Base-by-base conservation (phyloP, 208 protist genomes). In the Trypanosoma melophagium region DNA sequence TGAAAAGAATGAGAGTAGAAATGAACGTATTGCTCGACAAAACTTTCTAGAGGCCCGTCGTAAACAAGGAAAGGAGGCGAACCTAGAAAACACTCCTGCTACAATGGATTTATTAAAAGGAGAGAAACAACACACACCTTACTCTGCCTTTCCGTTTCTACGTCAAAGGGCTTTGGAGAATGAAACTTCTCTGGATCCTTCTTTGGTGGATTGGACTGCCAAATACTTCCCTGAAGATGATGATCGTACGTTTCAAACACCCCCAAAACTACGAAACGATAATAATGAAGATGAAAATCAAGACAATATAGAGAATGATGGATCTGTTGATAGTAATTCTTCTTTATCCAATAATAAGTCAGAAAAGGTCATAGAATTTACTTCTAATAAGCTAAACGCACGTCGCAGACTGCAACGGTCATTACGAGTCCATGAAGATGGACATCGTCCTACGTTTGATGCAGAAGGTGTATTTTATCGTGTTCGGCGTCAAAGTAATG, bases 151-250 rank as follows among this genome's bases (percentile, higher is more conserved):
- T 71, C 91, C 91, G 2, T 96, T 96, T 76, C 65, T 96, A 25
- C 83, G 91, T 12, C 81, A 87, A 56, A 81, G 91, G 7, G 91
- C 88, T 3, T 55, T 94, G 38, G 86, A 94, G 64, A 70, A 86
- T 38, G 82, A 84, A 51, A 24, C 71, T 14, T 80, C 88, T 19
- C 74, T 96, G 10, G 91, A 96, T 60, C 85, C 91, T 0, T 96
- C 91, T 13, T 74, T 96, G 21, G 86, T 96, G 24, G 87, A 96
- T 60, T 96, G 91, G 88, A 92, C 91, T n/a, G 87, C 86, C 41
- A 93, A 94, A 76, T 93, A 92, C 71, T 96, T 87, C 59, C 86
- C 91, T 7, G 86, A 92, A 17, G 91, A 96, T 72, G 78, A 83
- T 19, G 58, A 77, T 17, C 49, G 60, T 50, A 94, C 85, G 7